Evolutionary conservation across 2,329 filamentous ascomycete species (phyloP).

Genomic region (Fusarium continuum): DNA sequence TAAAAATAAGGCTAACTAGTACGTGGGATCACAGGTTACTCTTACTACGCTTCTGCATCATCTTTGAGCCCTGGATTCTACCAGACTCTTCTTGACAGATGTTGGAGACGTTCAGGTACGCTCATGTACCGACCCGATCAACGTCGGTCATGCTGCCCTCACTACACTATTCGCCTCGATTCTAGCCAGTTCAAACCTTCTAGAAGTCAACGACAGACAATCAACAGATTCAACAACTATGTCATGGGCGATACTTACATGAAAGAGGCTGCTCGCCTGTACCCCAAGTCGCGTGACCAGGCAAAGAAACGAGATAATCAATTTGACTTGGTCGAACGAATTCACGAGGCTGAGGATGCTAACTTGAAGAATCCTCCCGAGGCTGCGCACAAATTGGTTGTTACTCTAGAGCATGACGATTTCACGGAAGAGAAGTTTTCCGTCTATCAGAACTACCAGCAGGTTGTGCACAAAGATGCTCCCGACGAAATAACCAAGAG

Average conservation of each 20-base stretch:
- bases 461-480: conserved; percentile 74
- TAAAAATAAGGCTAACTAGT: conserved; percentile 35
- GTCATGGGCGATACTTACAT: conserved; percentile 74
- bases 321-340: conserved; percentile 71
- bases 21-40: conserved; percentile 64
- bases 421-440: conserved; percentile 81
- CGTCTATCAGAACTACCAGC: conserved; percentile 80
- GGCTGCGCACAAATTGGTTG: conserved; percentile 72
- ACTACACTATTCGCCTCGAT: conserved; percentile 84
- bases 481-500: conserved; percentile 64
- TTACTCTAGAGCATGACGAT: conserved; percentile 74
- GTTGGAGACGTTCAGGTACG: conserved; percentile 78
- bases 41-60: conserved; percentile 73
- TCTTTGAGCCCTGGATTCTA: conserved; percentile 73
- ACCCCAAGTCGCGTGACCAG: conserved; percentile 74
- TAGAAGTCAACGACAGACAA: conserved; percentile 76
- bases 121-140: conserved; percentile 83
- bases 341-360: conserved; percentile 73
- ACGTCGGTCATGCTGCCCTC: conserved; percentile 85
- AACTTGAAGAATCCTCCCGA: conserved; percentile 65
- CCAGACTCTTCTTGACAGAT: conserved; percentile 75
- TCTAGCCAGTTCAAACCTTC: conserved; percentile 70
- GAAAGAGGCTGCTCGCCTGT: conserved; percentile 68
- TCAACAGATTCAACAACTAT: conserved; percentile 80
- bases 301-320: conserved; percentile 69